Conservation (phyloP, 2,329 filamentous ascomycete species). For the Aspergillus neotritici region DNA sequence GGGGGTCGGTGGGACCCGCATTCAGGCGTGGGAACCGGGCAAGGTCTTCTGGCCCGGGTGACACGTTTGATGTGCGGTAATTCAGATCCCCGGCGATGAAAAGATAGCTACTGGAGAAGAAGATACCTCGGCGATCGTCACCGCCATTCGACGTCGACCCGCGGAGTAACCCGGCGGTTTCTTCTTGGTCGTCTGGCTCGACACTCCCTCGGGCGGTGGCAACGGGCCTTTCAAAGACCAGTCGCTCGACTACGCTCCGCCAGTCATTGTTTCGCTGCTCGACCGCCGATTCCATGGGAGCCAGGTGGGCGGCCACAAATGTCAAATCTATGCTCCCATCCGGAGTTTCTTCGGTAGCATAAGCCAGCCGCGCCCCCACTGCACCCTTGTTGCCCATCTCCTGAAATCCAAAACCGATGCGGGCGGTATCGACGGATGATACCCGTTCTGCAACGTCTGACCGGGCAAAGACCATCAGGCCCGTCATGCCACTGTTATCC, state of each 20-base stretch:
- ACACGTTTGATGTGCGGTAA: conserved; percentile 72
- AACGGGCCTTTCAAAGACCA: conserved; percentile 59
- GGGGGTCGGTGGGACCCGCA: conserved; percentile 45
- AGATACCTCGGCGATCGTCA: conserved; percentile 49
- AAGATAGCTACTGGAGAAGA: conserved; percentile 67
- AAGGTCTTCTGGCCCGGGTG: conserved; percentile 56
- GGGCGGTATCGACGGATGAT: conserved; percentile 64
- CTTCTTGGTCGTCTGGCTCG: conserved; percentile 34
- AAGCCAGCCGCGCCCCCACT: conserved; percentile 68
- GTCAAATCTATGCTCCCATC: conserved; percentile 61
- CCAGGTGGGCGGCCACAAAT: conserved; percentile 82
- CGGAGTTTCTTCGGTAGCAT: conserved; percentile 37
- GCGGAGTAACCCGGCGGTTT: conserved; percentile 30
- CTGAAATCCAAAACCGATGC: conserved; percentile 75
- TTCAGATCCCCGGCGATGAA: conserved; percentile 92
- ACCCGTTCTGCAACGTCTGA: conserved; percentile 55
- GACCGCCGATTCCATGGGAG: conserved; percentile 76
- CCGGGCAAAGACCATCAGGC: conserved; percentile 75
- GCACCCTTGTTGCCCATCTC: conserved; percentile 97
- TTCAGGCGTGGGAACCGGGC: conserved; percentile 58
- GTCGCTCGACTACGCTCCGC: conserved; percentile 70
- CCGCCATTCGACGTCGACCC: conserved; percentile 25
- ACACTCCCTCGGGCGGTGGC: conserved; percentile 5
- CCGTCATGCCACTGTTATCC: conserved; percentile 82
- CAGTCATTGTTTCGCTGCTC: conserved; percentile 79